Percentiles rank a stretch among this genome's conserved stretches.
These are phyloP conservation scores for Tulasnella sp. DNA, from an alignment of 768 basidiomycete species.

Conservation along the genomic window DNA sequence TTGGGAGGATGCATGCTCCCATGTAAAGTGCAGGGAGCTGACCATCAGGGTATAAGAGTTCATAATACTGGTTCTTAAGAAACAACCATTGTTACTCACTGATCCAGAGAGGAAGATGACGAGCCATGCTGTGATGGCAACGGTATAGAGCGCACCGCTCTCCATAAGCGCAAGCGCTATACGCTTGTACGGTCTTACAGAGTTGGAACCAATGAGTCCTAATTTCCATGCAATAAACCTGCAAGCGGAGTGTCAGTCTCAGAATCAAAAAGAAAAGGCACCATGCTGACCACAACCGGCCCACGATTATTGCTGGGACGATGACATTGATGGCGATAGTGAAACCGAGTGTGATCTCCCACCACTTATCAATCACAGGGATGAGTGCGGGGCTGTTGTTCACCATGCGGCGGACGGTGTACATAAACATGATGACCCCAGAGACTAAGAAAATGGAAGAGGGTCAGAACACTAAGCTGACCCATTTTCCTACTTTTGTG, in stretches of 20 bases:
- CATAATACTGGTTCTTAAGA: not conserved
- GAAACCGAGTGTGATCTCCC: constrained; percentile 12
- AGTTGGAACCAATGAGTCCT: not conserved
- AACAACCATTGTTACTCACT: not conserved
- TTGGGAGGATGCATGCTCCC: constrained; percentile 13
- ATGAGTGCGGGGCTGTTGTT: not conserved
- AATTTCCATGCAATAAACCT: constrained; percentile 9
- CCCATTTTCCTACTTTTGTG: not conserved
- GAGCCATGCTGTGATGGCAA: constrained; percentile 10
- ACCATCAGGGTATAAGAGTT: not conserved
- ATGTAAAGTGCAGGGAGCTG: constrained; percentile 12
- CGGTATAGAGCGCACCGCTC: constrained; percentile 7
- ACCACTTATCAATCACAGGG: constrained; percentile 11
- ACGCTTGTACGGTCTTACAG: constrained; percentile 8
- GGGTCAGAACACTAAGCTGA: not conserved
- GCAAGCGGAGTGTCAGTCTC: not conserved
- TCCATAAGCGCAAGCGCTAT: constrained; percentile 12
- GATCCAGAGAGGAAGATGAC: constrained; percentile 13
- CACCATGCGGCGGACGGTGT: constrained; percentile 1
- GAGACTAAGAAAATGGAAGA: not conserved
- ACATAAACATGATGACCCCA: constrained; percentile 7
- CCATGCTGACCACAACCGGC: constrained; percentile 7
- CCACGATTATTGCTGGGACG: constrained; percentile 8
- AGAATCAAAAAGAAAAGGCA: not conserved
- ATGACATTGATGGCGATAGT: constrained; percentile 10